Evolutionary conservation across 73 alveolate species (phyloP).

Genomic region (Urostyla sp.): DNA sequence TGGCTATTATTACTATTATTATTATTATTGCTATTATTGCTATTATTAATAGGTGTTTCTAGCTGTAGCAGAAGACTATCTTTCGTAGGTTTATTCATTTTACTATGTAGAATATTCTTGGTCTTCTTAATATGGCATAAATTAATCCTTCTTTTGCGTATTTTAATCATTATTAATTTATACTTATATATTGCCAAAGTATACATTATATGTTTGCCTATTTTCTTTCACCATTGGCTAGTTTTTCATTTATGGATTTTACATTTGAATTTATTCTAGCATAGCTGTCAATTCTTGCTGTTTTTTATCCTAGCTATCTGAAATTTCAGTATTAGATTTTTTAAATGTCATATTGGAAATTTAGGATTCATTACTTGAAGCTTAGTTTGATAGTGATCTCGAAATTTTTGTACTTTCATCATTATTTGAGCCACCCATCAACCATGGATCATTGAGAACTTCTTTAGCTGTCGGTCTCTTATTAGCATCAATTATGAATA

Average conservation of each 20-base stretch:
- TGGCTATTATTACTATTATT: not conserved
- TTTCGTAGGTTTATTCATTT: no score
- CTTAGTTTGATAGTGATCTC: slow-evolving; percentile 21
- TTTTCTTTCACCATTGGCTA: no score
- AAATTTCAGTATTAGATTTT: not conserved
- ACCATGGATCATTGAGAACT: slow-evolving; percentile 67
- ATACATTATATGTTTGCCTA: no score
- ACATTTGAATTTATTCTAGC: not conserved
- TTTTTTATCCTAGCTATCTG: not conserved
- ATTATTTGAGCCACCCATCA: not conserved
- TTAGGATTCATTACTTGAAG: slow-evolving; percentile 14
- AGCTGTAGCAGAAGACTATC: slow-evolving; percentile 14
- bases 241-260: not conserved
- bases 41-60: slow-evolving; percentile 8
- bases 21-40: slow-evolving; percentile 10
- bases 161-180: no score
- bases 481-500: slow-evolving; percentile 68
- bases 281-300: not conserved
- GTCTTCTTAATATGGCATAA: no score
- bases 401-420: not conserved
- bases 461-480: slow-evolving; percentile 68
- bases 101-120: no score
- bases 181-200: no score
- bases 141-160: no score
- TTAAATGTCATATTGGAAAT: not conserved